Conservation (phyloP, 2,329 filamentous ascomycete genomes). For the Penicillium sp. region DNA sequence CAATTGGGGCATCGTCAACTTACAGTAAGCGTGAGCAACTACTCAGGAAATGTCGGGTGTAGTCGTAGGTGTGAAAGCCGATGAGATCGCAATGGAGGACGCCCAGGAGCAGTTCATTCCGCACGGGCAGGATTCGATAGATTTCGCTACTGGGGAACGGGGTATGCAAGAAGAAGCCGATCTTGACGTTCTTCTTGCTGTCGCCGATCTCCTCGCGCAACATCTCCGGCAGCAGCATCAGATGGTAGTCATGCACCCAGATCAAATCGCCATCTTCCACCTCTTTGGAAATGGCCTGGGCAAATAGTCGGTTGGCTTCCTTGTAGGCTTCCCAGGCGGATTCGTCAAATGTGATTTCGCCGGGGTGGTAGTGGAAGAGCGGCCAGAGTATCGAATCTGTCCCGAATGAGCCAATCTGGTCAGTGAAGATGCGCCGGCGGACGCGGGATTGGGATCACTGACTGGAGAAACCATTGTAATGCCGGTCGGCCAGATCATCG, state of each 20-base stretch:
- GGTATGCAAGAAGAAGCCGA: conserved; percentile 97
- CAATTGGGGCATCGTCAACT: conserved; percentile 29
- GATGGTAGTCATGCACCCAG: conserved; percentile 98
- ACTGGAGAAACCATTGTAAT: conserved; percentile 99
- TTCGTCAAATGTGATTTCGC: conserved; percentile 97
- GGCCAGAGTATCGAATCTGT: conserved; percentile 96
- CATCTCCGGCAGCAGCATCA: conserved; percentile 96
- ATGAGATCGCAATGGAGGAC: conserved; percentile 92
- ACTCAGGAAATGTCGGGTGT: conserved; percentile 95
- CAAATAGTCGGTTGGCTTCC: conserved; percentile 89
- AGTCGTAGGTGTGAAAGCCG: conserved; percentile 98
- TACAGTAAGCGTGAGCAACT: conserved; percentile 91
- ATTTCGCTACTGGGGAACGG: conserved; percentile 97
- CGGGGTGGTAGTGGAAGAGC: conserved; percentile 96
- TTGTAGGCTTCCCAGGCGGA: conserved; percentile 89
- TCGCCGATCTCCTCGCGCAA: conserved; percentile 82
- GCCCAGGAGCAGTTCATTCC: conserved; percentile 81
- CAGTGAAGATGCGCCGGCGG: not conserved
- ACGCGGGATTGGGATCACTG: conserved; percentile 37
- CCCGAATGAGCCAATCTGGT: not conserved
- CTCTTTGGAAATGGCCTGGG: conserved; percentile 79
- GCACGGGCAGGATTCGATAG: conserved; percentile 89
- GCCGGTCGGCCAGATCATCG: conserved; percentile 86
- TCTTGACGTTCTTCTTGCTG: conserved; percentile 86
- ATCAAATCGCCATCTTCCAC: conserved; percentile 91